phyloP scores from a whole-genome alignment of 2,329 filamentous ascomycete species.

The Geoglossum cookeanum region DNA sequence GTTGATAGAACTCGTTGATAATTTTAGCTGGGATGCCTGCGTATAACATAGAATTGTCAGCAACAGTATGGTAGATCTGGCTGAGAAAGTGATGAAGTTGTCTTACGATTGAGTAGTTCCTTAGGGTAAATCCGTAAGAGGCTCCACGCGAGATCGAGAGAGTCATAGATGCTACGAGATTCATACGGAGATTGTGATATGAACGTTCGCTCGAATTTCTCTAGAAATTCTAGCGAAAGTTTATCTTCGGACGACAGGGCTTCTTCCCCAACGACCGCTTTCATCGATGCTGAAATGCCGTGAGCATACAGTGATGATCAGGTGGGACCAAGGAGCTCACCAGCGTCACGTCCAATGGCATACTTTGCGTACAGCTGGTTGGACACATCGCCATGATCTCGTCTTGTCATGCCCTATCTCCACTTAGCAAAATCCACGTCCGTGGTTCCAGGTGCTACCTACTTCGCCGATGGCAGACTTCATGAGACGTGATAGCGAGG shows the following conservation, averaged over 20 bases:
- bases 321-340: constrained; percentile 15
- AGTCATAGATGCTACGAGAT: constrained; percentile 77
- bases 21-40: constrained; percentile 30
- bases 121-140: constrained; percentile 94
- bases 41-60: neutral
- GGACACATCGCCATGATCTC: constrained; percentile 94
- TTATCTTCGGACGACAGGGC: constrained; percentile 92
- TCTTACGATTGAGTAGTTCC: constrained; percentile 73
- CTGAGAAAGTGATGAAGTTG: no score
- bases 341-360: constrained; percentile 89
- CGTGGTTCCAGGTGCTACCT: neutral
- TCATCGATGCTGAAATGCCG: constrained; percentile 60
- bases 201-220: constrained; percentile 95
- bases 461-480: constrained; percentile 93
- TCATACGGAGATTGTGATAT: constrained; percentile 88
- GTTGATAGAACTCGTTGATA: constrained; percentile 31
- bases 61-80: neutral
- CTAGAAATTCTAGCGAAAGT: constrained; percentile 89
- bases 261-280: constrained; percentile 97
- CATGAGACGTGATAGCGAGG: constrained; percentile 97
- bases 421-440: neutral
- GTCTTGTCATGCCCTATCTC: constrained; percentile 58
- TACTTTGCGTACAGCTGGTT: constrained; percentile 99
- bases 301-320: neutral
- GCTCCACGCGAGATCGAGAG: constrained; percentile 89